Base-by-base conservation (phyloP, 352 stramenopile genomes). In the Pythium aquatile region DNA sequence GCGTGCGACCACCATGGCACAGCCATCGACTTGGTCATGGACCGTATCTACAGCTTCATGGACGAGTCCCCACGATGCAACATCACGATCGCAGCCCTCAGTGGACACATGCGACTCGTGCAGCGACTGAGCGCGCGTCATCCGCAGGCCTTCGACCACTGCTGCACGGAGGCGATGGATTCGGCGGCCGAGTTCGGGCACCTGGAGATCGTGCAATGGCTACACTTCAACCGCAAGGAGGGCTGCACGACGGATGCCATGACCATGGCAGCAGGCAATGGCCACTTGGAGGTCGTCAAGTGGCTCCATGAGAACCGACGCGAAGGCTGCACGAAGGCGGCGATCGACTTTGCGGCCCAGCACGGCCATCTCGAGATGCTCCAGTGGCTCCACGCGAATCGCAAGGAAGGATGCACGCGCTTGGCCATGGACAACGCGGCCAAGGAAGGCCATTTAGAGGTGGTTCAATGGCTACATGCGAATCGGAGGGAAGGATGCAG, bases 161-260 rank as follows among this genome's bases (percentile, higher is more conserved):
- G 78, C 70, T 83, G 72, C 65, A 55, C 70, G 9, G 78, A 86
- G 39, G 73, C 81, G 30, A 90, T 90, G 76, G 81, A 90, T 65
- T 72, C 78, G 35, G 78, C 81, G 3, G 78, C 81, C 40, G 81
- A 87, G 62, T 87, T 87, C 42, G 81, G 77, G 9, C 81, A 90
- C 58, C 52, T 87, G 9, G 47, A 78, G 1, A 68, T 93, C 3
- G 76, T 93, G 32, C 61, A 79, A 30, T 88, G 80, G 70, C 66
- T 93, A 49, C 76, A 87, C 46, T 17, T 39, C 3, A 65, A 87
- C 61, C 66, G 81, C 0, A 9, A 35, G 2, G 78, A 87, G 61
- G 81, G 81, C 42, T 90, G 81, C 66, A 83, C 75, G 28, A 87
- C 75, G n/a, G 81, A 87, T 56, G 81, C 78, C 0, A 87, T 90